Percentiles rank a stretch among this genome's conserved stretches.
Conservation (phyloP, 2,329 filamentous ascomycete species). For the Aspergillus oerlinghausenensis region DNA sequence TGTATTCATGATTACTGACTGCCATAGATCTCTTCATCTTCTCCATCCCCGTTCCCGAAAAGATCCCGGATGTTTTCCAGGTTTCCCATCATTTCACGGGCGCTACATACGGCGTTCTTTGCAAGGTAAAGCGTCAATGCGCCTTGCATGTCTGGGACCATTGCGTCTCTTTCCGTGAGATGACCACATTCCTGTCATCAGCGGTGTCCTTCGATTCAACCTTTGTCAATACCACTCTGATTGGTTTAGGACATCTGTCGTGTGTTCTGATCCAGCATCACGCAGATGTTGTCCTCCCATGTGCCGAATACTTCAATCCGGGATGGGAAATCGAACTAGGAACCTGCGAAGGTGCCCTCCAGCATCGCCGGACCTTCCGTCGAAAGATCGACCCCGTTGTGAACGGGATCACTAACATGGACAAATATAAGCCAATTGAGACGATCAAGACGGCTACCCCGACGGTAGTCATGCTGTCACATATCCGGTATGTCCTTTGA, state of each 20-base stretch:
- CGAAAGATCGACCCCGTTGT: constrained; percentile 62
- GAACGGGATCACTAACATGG: constrained; percentile 62
- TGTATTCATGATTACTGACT: not conserved
- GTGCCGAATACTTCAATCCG: constrained; percentile 59
- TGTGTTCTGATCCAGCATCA: constrained; percentile 48
- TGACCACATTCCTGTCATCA: constrained; percentile 47
- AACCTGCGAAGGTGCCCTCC: constrained; percentile 52
- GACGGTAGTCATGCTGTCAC: constrained; percentile 62
- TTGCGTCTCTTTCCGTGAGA: constrained; percentile 58
- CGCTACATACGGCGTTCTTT: constrained; percentile 57
- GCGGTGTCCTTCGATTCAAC: constrained; percentile 47
- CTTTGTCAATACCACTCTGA: constrained; percentile 46
- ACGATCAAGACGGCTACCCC: constrained; percentile 55
- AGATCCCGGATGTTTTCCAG: constrained; percentile 56
- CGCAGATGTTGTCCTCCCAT: constrained; percentile 56
- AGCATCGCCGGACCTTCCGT: constrained; percentile 54
- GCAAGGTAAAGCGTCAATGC: constrained; percentile 57
- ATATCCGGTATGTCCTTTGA: constrained; percentile 37
- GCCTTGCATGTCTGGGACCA: constrained; percentile 62
- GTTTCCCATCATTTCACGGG: constrained; percentile 60
- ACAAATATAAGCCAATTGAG: constrained; percentile 57
- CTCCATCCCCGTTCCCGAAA: constrained; percentile 53
- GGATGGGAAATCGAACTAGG: constrained; percentile 61
- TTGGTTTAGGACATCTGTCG: constrained; percentile 46
- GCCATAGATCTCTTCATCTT: constrained; percentile 48